Conservation (phyloP, 2,329 filamentous ascomycete species). For the Aspergillus calidoustus region DNA sequence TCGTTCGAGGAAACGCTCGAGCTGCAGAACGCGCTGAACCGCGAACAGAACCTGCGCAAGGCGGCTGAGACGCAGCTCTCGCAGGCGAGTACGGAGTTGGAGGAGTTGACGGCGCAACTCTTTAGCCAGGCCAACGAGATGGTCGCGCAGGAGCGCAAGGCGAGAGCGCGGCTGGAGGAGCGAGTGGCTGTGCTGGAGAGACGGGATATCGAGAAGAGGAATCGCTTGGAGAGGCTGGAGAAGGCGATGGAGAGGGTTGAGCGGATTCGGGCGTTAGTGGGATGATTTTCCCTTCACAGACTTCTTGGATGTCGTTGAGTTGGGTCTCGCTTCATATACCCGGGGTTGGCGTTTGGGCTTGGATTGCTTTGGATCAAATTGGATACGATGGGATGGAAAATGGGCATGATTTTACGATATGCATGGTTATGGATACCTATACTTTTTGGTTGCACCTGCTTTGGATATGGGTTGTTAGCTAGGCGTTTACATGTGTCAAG, state of each 20-base stretch:
- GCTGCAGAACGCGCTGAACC: conserved; percentile 58
- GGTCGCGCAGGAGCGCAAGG: conserved; percentile 66
- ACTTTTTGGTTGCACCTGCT: background rate
- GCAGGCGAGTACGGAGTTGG: conserved; percentile 61
- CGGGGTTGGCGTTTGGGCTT: background rate
- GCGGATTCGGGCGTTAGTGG: conserved; percentile 59
- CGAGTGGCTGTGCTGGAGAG: conserved; percentile 52
- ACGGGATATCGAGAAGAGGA: conserved; percentile 56
- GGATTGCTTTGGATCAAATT: conserved; percentile 8
- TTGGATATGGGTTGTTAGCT: conserved; percentile 3
- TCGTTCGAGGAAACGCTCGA: conserved; percentile 41
- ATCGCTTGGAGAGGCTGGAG: conserved; percentile 59
- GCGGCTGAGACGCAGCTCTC: conserved; percentile 62
- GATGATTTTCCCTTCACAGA: conserved; percentile 20
- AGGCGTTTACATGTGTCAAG: background rate
- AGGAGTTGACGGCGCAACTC: conserved; percentile 63
- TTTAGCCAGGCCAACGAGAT: conserved; percentile 70
- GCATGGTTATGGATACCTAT: conserved; percentile 13
- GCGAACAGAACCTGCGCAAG: conserved; percentile 59
- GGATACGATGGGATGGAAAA: background rate
- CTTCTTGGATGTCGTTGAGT: conserved; percentile 1
- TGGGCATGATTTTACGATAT: conserved; percentile 24
- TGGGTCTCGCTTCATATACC: conserved; percentile 19
- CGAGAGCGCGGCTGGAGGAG: conserved; percentile 57
- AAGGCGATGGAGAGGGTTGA: conserved; percentile 62